Conservation (phyloP, 2,329 filamentous ascomycete genomes). For the Samsoniella hepiali region DNA sequence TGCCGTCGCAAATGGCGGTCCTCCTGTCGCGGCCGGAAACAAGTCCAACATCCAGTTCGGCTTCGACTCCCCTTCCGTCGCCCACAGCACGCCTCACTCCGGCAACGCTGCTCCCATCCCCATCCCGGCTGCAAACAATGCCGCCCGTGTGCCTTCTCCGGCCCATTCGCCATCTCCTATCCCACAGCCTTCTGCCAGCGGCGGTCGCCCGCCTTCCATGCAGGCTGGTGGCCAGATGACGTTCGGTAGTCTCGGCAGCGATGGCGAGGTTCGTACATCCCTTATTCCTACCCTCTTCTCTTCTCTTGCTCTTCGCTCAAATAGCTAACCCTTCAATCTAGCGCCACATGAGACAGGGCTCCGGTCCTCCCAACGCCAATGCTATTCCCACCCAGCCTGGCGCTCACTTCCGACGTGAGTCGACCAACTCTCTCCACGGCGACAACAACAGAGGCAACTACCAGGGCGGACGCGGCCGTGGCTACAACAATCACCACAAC, state of each 20-base stretch:
- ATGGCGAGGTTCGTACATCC: slow-evolving; percentile 68
- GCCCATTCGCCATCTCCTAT: slow-evolving; percentile 90
- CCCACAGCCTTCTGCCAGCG: slow-evolving; percentile 78
- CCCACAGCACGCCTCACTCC: slow-evolving; percentile 64
- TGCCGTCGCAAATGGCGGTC: slow-evolving; percentile 72
- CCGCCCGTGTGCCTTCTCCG: slow-evolving; percentile 75
- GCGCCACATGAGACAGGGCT: slow-evolving; percentile 67
- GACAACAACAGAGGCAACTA: slow-evolving; percentile 52
- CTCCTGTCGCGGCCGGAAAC: slow-evolving; percentile 35
- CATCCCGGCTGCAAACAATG: slow-evolving; percentile 60
- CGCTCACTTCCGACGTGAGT: slow-evolving; percentile 77
- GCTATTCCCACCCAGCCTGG: slow-evolving; percentile 62
- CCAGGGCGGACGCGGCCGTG: slow-evolving; percentile 49
- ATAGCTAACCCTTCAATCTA: slow-evolving; percentile 29
- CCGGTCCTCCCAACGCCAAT: slow-evolving; percentile 59
- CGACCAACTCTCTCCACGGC: slow-evolving; percentile 72
- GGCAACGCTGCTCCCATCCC: slow-evolving; percentile 54
- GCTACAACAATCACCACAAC: slow-evolving; percentile 39
- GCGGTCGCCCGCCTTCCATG: slow-evolving; percentile 80
- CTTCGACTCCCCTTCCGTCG: slow-evolving; percentile 66
- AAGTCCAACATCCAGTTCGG: slow-evolving; percentile 68
- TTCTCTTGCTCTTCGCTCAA: slow-evolving; percentile 17
- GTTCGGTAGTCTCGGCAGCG: slow-evolving; percentile 80
- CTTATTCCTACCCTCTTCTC: background rate
- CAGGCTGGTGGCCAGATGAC: slow-evolving; percentile 66